Conservation (phyloP, 1,284 basidiomycete genomes). For the Ceratobasidium sp. region DNA sequence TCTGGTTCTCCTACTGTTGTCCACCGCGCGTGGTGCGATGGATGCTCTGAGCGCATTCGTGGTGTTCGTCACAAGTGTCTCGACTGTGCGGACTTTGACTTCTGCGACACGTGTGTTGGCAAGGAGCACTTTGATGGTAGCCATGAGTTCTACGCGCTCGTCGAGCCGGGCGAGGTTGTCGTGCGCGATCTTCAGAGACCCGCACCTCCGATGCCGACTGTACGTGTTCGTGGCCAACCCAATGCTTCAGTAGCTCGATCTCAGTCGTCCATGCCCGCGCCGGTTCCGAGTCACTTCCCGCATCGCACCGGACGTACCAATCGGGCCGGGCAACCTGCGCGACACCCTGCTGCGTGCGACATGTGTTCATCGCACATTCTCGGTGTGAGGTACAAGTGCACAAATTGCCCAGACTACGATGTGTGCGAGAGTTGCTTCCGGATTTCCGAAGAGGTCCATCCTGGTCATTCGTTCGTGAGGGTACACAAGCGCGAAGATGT, state of each 20-base stretch:
- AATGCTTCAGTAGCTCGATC: background rate
- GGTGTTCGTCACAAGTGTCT: conserved; percentile 81
- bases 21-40: conserved; percentile 67
- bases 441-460: conserved; percentile 78
- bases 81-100: conserved; percentile 80
- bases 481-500: conserved; percentile 70
- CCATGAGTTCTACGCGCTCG: conserved; percentile 76
- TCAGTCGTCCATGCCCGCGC: conserved; percentile 11
- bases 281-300: conserved; percentile 6
- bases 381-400: conserved; percentile 69
- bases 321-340: conserved; percentile 53
- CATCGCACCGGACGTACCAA: background rate
- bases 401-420: conserved; percentile 70
- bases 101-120: conserved; percentile 71
- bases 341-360: conserved; percentile 77
- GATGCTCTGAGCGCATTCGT: conserved; percentile 67
- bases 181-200: conserved; percentile 70
- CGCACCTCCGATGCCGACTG: conserved; percentile 39
- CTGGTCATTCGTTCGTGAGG: conserved; percentile 81
- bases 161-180: conserved; percentile 71
- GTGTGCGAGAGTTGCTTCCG: conserved; percentile 77
- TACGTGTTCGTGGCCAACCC: conserved; percentile 39
- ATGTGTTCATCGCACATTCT: conserved; percentile 78
- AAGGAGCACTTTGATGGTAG: conserved; percentile 65
- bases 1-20: conserved; percentile 46